Percentiles rank a stretch among this genome's conserved stretches.
phyloP scores from a whole-genome alignment of 306 rosid genomes.

The Castanea mollissima region DNA sequence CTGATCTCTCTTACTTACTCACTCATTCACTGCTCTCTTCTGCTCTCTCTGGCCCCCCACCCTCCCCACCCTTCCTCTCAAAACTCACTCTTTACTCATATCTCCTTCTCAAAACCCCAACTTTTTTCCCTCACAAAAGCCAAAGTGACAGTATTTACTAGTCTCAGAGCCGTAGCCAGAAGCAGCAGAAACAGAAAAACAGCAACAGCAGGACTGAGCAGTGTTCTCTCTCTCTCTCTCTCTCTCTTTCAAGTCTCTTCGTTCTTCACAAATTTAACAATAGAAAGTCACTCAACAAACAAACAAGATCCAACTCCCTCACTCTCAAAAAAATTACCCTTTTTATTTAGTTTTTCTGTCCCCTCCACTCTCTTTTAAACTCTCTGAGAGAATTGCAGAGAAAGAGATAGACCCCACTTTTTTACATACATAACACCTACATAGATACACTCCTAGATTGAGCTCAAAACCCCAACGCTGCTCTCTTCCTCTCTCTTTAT shows the following conservation, averaged over 20 bases:
- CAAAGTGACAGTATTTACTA: slow-evolving; percentile 55
- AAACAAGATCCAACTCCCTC: slow-evolving; percentile 11
- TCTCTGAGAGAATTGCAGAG: slow-evolving; percentile 46
- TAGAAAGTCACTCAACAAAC: slow-evolving; percentile 10
- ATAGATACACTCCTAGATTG: slow-evolving; percentile 26
- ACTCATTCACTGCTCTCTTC: slow-evolving; percentile 12
- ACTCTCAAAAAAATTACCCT: not conserved
- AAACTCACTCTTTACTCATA: slow-evolving; percentile 21
- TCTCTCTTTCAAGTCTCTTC: no score
- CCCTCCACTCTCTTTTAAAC: slow-evolving; percentile 13
- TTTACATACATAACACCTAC: slow-evolving; percentile 44
- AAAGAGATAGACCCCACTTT: slow-evolving; percentile 44
- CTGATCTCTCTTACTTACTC: not conserved
- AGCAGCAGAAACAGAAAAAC: slow-evolving; percentile 12
- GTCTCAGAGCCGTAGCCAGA: slow-evolving; percentile 29
- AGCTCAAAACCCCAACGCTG: slow-evolving; percentile 11
- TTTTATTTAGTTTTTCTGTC: slow-evolving; percentile 7
- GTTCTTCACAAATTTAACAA: not conserved
- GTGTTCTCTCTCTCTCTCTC: not conserved
- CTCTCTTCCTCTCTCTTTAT: not conserved
- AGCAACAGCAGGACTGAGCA: not conserved
- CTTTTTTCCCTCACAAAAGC: slow-evolving; percentile 42
- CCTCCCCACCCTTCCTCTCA: slow-evolving; percentile 18
- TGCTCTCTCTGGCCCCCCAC: slow-evolving; percentile 19
- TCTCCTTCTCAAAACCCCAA: slow-evolving; percentile 16